A percentile compares a stretch with the other conserved stretches of the same genome.
phyloP scores from a whole-genome alignment of 129 eudicot species.

The Saussurea involucrata region DNA sequence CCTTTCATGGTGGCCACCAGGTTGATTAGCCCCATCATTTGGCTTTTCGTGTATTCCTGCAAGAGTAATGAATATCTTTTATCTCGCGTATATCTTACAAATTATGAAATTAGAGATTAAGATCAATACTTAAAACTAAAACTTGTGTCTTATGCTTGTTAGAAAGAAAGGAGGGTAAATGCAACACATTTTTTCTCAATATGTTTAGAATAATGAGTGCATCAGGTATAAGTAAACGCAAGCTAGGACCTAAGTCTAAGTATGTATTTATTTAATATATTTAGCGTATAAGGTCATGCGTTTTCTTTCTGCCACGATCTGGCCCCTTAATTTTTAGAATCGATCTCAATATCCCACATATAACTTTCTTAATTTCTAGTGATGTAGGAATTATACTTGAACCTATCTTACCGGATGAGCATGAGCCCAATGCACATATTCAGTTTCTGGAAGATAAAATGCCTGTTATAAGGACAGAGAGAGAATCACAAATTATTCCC shows the following conservation, averaged over 20 bases:
- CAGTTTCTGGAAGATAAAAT: constrained; percentile 93
- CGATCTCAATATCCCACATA: not conserved
- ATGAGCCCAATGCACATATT: constrained; percentile 83
- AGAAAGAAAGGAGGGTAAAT: not conserved
- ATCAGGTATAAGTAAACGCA: not conserved
- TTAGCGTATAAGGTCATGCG: not conserved
- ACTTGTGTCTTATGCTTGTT: not conserved
- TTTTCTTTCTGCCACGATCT: not conserved
- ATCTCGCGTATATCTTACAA: not conserved
- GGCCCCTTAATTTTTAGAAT: not conserved
- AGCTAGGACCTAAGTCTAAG: not conserved
- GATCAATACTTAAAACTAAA: not conserved
- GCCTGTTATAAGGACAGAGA: constrained; percentile 51
- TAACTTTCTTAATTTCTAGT: not conserved
- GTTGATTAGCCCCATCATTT: constrained; percentile 79
- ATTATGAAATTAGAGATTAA: not conserved
- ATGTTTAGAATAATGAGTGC: not conserved
- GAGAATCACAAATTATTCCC: not conserved
- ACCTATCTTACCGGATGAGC: constrained; percentile 70
- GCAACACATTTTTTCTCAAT: not conserved
- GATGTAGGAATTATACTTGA: not conserved
- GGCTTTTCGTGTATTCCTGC: constrained; percentile 87
- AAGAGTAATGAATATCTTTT: not conserved
- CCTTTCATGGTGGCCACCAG: constrained; percentile 96
- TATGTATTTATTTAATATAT: not conserved